Percentiles rank a stretch among this genome's conserved stretches.
These are phyloP conservation scores for Penicillium ucsense DNA, from an alignment of 495 filamentous ascomycete species.

Conservation along the genomic window DNA sequence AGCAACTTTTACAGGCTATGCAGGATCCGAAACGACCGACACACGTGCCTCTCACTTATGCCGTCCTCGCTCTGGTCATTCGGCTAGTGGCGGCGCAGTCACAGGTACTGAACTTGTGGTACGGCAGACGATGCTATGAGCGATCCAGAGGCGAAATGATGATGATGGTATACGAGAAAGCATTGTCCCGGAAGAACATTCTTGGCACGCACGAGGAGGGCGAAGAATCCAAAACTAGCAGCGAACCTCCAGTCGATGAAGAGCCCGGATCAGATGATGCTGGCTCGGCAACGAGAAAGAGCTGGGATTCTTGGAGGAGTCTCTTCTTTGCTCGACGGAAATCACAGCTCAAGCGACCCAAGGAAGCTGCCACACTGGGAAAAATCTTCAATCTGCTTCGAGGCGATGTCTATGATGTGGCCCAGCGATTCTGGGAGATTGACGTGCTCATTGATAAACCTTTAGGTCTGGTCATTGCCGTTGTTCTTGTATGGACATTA, in stretches of 20 bases:
- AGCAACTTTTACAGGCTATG: constrained; percentile 61
- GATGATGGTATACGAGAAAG: constrained; percentile 82
- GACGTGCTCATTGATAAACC: constrained; percentile 57
- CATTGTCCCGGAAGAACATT: constrained; percentile 60
- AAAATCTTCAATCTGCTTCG: constrained; percentile 78
- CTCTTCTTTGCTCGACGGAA: constrained; percentile 3
- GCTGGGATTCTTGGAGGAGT: constrained; percentile 6
- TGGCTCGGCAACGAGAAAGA: background rate
- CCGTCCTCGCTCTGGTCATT: constrained; percentile 47
- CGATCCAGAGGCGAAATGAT: constrained; percentile 75
- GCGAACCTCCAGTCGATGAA: constrained; percentile 1
- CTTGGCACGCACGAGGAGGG: constrained; percentile 34
- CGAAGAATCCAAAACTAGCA: constrained; percentile 2
- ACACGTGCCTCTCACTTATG: constrained; percentile 55
- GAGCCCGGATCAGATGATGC: constrained; percentile 1
- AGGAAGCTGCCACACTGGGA: constrained; percentile 63
- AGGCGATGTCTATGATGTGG: constrained; percentile 71
- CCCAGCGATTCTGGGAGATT: constrained; percentile 77
- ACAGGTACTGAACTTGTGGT: constrained; percentile 64
- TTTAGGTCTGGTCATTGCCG: constrained; percentile 55
- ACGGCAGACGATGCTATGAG: constrained; percentile 64
- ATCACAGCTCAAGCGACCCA: constrained; percentile 16
- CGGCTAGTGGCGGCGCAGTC: constrained; percentile 56
- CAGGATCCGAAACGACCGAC: constrained; percentile 38
- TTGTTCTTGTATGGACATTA: constrained; percentile 60